A percentile compares a stretch with the other conserved stretches of the same genome.
phyloP scores from a whole-genome alignment of 805 yeast species.

The Candida palmyrensis region DNA sequence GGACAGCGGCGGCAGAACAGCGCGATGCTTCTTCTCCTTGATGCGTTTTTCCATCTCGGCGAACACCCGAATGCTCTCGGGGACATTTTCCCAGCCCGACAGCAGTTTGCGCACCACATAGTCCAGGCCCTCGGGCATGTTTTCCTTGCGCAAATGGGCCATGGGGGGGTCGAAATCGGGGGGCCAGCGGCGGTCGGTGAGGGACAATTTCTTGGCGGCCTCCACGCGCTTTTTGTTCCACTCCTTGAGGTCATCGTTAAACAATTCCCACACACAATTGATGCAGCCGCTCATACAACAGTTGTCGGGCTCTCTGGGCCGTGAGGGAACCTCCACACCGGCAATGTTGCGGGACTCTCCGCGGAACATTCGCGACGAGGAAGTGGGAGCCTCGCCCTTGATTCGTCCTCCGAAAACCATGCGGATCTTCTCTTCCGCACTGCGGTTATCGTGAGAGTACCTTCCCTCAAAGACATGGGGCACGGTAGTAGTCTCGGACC shows the following conservation, averaged over 20 bases:
- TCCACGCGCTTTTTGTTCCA: constrained; percentile 61
- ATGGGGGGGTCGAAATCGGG: constrained; percentile 38
- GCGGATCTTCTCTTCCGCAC: constrained; percentile 45
- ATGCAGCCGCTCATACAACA: constrained; percentile 98
- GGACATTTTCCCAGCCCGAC: constrained; percentile 49
- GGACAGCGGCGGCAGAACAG: no score
- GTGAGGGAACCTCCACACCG: constrained; percentile 77
- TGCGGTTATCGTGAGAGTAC: constrained; percentile 19
- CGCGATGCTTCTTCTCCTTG: constrained; percentile 26
- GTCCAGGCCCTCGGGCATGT: constrained; percentile 24
- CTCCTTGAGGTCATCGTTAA: constrained; percentile 78
- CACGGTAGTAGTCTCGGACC: no score
- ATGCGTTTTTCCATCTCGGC: constrained; percentile 74
- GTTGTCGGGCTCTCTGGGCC: constrained; percentile 87
- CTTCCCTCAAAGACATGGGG: no score
- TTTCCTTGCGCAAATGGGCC: constrained; percentile 21
- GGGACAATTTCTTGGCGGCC: constrained; percentile 45
- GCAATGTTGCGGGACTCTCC: constrained; percentile 34
- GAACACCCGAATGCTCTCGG: constrained; percentile 73
- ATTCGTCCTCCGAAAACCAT: constrained; percentile 53
- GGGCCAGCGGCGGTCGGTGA: constrained; percentile 41
- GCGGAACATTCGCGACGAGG: constrained; percentile 30
- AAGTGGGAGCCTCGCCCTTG: constrained; percentile 44
- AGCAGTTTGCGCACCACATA: constrained; percentile 12
- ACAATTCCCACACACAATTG: constrained; percentile 95